phyloP scores from a whole-genome alignment of 2,329 filamentous ascomycete species.

The Rutstroemia sp. region DNA sequence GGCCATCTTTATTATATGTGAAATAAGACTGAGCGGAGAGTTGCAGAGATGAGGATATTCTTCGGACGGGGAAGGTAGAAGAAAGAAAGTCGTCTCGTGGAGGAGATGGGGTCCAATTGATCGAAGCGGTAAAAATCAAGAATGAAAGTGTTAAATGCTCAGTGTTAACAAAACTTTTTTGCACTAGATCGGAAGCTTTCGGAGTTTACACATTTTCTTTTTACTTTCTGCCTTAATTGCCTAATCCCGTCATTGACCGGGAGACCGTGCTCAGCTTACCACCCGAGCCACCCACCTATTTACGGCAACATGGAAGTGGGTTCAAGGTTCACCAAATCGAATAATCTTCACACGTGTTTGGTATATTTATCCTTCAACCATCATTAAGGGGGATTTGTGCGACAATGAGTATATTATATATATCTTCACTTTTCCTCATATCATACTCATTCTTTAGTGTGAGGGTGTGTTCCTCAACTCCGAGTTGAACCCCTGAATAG shows the following conservation, averaged over 20 bases:
- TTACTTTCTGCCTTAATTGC: neutral
- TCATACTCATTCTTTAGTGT: too few relatives aligned
- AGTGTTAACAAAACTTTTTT: neutral
- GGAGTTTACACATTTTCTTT: neutral
- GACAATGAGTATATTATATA: too few relatives aligned
- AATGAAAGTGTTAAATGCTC: neutral
- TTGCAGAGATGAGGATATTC: neutral
- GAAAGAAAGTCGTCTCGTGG: slow-evolving; percentile 1
- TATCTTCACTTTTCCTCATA: too few relatives aligned
- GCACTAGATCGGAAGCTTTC: neutral
- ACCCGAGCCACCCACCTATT: too few relatives aligned
- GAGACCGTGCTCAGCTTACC: neutral
- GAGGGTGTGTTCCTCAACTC: too few relatives aligned
- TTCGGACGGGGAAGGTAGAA: neutral
- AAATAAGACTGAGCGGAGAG: slow-evolving; percentile 14
- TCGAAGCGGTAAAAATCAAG: neutral
- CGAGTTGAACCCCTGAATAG: too few relatives aligned
- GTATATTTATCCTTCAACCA: too few relatives aligned
- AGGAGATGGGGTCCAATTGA: slow-evolving; percentile 2
- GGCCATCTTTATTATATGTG: slow-evolving; percentile 26
- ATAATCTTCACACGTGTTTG: too few relatives aligned
- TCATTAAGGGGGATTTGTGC: too few relatives aligned
- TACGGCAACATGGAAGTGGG: too few relatives aligned
- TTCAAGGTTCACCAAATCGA: too few relatives aligned
- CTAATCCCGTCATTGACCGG: neutral